Conservation (phyloP, 345 rosid species). For the Populus nigra region DNA sequence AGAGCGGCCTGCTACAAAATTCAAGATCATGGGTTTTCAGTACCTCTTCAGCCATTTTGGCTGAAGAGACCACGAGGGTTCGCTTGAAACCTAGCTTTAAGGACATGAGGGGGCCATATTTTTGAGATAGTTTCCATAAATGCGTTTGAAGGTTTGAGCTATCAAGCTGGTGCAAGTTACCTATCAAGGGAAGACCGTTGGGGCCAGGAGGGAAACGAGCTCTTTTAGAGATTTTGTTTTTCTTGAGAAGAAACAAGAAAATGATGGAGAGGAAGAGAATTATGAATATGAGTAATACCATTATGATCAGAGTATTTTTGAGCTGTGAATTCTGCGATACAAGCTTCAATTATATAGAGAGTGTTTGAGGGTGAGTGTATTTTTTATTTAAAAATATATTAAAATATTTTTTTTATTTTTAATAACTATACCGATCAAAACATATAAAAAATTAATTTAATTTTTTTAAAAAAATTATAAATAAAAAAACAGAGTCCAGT, state of each 20-base stretch:
- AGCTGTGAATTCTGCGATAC: too few relatives aligned
- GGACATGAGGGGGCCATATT: constrained; percentile 52
- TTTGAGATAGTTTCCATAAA: constrained; percentile 43
- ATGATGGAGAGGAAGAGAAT: constrained; percentile 10
- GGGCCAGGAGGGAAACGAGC: constrained; percentile 47
- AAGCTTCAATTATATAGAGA: too few relatives aligned
- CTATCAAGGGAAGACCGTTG: constrained; percentile 39
- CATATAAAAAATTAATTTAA: too few relatives aligned
- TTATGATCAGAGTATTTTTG: too few relatives aligned
- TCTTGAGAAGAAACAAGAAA: constrained; percentile 22
- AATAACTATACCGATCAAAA: too few relatives aligned
- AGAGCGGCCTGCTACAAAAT: constrained; percentile 46
- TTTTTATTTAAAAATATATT: too few relatives aligned
- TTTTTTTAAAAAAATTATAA: too few relatives aligned
- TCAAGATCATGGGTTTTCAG: constrained; percentile 40
- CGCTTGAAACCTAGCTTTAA: constrained; percentile 37
- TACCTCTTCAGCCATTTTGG: constrained; percentile 39
- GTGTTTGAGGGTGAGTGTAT: too few relatives aligned
- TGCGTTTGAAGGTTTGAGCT: constrained; percentile 25
- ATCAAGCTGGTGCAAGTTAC: constrained; percentile 48
- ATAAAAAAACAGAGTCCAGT: too few relatives aligned
- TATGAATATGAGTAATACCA: too few relatives aligned
- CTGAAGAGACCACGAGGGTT: constrained; percentile 42
- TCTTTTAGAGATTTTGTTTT: not conserved
- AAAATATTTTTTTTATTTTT: too few relatives aligned